Conservation (phyloP, 2,329 filamentous ascomycete genomes). For the Aureobasidium sp. region DNA sequence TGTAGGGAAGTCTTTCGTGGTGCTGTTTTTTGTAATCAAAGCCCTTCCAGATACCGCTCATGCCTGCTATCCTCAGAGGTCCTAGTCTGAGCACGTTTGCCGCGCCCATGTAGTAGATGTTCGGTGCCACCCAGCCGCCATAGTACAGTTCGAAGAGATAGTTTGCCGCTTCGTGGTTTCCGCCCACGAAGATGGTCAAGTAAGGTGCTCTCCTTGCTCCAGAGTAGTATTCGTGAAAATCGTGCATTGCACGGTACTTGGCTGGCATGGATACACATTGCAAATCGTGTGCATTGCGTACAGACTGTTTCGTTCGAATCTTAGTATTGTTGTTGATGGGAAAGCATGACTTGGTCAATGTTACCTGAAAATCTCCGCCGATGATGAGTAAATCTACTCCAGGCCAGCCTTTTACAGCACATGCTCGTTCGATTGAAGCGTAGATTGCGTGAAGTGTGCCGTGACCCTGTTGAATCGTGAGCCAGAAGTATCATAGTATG, state of each 20-base stretch:
- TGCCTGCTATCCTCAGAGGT: slow-evolving; percentile 73
- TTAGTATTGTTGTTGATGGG: neutral
- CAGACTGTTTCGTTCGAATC: slow-evolving; percentile 47
- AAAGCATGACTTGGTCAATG: neutral
- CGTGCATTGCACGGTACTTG: slow-evolving; percentile 81
- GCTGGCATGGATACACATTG: slow-evolving; percentile 79
- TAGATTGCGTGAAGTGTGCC: slow-evolving; percentile 90
- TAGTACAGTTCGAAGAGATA: slow-evolving; percentile 90
- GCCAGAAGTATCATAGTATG: slow-evolving; percentile 4
- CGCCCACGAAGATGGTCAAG: slow-evolving; percentile 83
- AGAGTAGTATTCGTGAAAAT: slow-evolving; percentile 92
- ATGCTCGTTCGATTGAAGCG: slow-evolving; percentile 60
- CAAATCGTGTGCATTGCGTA: slow-evolving; percentile 80
- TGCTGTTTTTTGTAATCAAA: slow-evolving; percentile 79
- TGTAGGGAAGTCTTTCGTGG: slow-evolving; percentile 79
- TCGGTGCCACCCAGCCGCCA: slow-evolving; percentile 92
- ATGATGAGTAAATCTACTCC: slow-evolving; percentile 86
- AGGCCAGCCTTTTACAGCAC: slow-evolving; percentile 64
- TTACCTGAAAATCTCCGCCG: slow-evolving; percentile 86
- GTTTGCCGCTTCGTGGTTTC: slow-evolving; percentile 90
- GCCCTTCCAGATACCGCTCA: slow-evolving; percentile 93
- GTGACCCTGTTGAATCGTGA: slow-evolving; percentile 57
- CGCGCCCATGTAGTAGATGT: slow-evolving; percentile 94
- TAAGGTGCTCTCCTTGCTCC: slow-evolving; percentile 70
- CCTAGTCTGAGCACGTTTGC: slow-evolving; percentile 82